Evolutionary conservation across 805 yeast genomes (phyloP).

Genomic region (Soucietia sequanensis): DNA sequence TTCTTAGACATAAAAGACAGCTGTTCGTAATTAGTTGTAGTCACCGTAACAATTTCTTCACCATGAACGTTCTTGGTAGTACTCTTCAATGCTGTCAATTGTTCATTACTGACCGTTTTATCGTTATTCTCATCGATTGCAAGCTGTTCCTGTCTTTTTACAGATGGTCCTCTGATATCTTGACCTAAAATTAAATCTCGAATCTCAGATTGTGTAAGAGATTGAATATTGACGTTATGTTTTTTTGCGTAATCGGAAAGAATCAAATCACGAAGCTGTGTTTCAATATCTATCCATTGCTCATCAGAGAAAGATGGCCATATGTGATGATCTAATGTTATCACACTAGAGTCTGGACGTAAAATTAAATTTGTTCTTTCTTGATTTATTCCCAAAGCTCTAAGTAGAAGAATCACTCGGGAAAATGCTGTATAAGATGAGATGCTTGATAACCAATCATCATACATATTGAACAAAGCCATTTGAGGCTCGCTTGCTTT

Average conservation of each 20-base stretch:
- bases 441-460: conserved; percentile 84
- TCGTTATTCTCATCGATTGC: conserved; percentile 55
- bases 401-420: conserved; percentile 73
- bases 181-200: conserved; percentile 94
- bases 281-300: conserved; percentile 90
- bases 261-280: conserved; percentile 83
- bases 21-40: conserved; percentile 87
- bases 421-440: conserved; percentile 95
- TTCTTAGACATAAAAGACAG: conserved; percentile 77
- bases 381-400: conserved; percentile 76
- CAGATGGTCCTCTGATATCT: conserved; percentile 87
- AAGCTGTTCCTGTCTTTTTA: conserved; percentile 78
- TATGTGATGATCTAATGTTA: conserved; percentile 74
- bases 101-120: conserved; percentile 45
- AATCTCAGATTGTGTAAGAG: conserved; percentile 90
- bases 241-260: conserved; percentile 81
- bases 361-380: conserved; percentile 75
- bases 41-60: conserved; percentile 91
- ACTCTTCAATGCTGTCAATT: conserved; percentile 74
- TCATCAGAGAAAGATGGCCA: conserved; percentile 92
- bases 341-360: conserved; percentile 68
- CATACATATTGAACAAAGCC: conserved; percentile 88
- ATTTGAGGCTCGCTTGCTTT: conserved; percentile 91
- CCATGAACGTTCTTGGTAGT: conserved; percentile 91
- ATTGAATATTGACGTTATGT: conserved; percentile 79